A percentile compares a stretch with the other conserved stretches of the same genome.
phyloP scores from a whole-genome alignment of 176 grass and related monocot genomes.

The Hyparrhenia diplandra region DNA sequence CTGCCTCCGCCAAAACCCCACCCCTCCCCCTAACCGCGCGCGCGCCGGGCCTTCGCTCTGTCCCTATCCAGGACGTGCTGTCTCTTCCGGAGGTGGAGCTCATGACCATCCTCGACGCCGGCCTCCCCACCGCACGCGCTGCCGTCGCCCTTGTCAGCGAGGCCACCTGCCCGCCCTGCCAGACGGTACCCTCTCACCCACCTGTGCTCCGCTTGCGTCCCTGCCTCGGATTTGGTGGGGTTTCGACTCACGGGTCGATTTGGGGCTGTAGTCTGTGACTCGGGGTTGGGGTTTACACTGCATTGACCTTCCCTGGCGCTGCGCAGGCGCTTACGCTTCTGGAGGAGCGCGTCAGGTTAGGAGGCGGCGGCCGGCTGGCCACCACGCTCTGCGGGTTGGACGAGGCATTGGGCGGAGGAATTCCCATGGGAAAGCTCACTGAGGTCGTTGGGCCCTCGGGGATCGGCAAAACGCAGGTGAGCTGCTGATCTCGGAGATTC shows the following conservation, averaged over 20 bases:
- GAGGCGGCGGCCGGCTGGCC: constrained; percentile 43
- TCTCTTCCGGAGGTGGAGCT: constrained; percentile 94
- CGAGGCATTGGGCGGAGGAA: constrained; percentile 70
- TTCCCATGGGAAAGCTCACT: constrained; percentile 71
- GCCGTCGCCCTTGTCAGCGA: constrained; percentile 71
- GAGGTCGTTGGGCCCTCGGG: constrained; percentile 89
- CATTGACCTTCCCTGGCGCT: not conserved
- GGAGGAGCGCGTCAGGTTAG: constrained; percentile 37
- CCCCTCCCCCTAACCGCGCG: not conserved
- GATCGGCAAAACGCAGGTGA: constrained; percentile 93
- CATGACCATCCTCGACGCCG: constrained; percentile 60
- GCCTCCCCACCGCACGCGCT: constrained; percentile 39
- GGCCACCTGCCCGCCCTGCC: constrained; percentile 70
- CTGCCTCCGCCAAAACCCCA: not conserved
- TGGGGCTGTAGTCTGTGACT: not conserved
- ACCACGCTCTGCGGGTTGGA: constrained; percentile 73
- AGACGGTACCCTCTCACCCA: constrained; percentile 46
- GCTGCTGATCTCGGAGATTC: not conserved
- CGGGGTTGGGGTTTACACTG: not conserved
- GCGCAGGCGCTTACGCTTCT: constrained; percentile 37
- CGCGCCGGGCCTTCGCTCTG: not conserved
- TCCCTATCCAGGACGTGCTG: constrained; percentile 60
- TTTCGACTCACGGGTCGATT: no score
- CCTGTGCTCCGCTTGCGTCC: not conserved
- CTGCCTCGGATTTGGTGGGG: not conserved